These are phyloP conservation scores for Leptographium radiaticola DNA, from an alignment of 2,329 filamentous ascomycete species.

Conservation along the genomic window DNA sequence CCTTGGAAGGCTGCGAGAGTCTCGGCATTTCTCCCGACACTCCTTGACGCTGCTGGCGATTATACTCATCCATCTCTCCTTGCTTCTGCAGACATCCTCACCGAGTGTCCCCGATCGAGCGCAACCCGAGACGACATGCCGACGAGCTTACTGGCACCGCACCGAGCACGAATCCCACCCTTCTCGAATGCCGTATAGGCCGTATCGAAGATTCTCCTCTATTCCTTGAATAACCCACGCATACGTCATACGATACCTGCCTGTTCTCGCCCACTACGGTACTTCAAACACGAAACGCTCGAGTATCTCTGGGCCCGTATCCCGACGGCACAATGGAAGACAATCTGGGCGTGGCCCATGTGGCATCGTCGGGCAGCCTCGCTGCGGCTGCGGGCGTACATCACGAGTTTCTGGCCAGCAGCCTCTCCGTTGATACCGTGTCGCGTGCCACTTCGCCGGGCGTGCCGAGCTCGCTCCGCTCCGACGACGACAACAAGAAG, in stretches of 20 bases:
- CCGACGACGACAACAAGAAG: conserved; percentile 40
- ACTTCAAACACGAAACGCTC: background rate
- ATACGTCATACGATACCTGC: background rate
- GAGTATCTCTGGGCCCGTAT: background rate
- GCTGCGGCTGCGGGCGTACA: conserved; percentile 22
- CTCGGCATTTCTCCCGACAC: background rate
- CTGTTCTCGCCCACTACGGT: background rate
- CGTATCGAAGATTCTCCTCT: background rate
- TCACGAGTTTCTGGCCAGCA: conserved; percentile 24
- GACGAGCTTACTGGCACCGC: background rate
- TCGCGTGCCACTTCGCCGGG: conserved; percentile 82
- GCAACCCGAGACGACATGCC: conserved; percentile 1
- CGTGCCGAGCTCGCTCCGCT: conserved; percentile 35
- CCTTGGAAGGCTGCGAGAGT: too few relatives aligned
- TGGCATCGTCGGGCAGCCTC: conserved; percentile 19
- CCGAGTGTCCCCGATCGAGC: background rate
- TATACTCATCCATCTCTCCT: background rate
- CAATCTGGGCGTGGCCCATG: conserved; percentile 12
- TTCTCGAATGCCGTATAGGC: background rate
- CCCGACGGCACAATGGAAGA: conserved; percentile 21
- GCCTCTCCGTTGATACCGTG: conserved; percentile 48
- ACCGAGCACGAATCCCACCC: background rate
- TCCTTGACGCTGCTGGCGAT: background rate
- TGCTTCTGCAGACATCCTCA: background rate
- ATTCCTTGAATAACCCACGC: background rate